Conservation (phyloP, 2,329 filamentous ascomycete species). For the Sclerotinia spermophila region DNA sequence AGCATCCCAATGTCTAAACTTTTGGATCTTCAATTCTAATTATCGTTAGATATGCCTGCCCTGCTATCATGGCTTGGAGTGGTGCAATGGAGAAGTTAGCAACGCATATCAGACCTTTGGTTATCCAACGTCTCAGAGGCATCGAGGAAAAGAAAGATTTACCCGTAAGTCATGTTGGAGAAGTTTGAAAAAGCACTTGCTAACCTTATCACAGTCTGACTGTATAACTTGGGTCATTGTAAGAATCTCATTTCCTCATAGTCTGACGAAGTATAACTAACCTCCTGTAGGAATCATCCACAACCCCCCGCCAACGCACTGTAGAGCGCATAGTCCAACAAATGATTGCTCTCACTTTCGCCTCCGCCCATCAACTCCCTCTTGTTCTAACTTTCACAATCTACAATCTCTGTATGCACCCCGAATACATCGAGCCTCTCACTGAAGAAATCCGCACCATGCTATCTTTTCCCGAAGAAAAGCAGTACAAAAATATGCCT, state of each 20-base stretch:
- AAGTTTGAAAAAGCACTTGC: neutral
- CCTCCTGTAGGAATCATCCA: neutral
- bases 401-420: slow-evolving; percentile 7
- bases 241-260: neutral
- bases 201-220: neutral
- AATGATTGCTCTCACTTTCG: slow-evolving; percentile 3
- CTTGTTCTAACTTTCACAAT: neutral
- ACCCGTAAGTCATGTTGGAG: neutral
- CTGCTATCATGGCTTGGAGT: neutral
- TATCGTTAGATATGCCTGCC: neutral
- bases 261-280: neutral
- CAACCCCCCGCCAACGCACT: neutral
- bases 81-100: neutral
- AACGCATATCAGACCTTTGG: neutral
- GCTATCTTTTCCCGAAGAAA: neutral
- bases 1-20: neutral
- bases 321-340: neutral
- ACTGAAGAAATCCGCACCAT: neutral
- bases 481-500: neutral
- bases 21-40: neutral
- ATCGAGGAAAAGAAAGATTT: neutral
- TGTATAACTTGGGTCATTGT: neutral
- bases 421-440: slow-evolving; percentile 5
- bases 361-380: slow-evolving; percentile 3
- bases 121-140: neutral